Evolutionary conservation across 1,139 yeast genomes (phyloP).

Genomic region (Nadsonia starkeyi-henricii): DNA sequence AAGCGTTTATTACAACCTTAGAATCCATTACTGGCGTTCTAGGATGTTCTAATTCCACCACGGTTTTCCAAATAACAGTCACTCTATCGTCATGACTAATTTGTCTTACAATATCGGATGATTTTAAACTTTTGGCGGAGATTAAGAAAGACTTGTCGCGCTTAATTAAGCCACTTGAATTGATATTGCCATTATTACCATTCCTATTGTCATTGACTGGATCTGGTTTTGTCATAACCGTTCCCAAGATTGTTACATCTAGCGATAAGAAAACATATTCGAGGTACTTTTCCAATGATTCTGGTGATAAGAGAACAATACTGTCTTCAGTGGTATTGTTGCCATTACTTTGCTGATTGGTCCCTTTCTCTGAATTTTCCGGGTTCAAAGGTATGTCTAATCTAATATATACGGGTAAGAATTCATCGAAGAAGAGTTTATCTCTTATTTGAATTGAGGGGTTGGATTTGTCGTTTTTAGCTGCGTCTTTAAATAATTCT

Average conservation of each 20-base stretch:
- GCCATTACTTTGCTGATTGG: not conserved
- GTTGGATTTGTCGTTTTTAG: too few relatives aligned
- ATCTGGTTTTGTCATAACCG: not conserved
- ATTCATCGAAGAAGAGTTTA: not conserved
- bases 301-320: not conserved
- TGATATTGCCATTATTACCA: not conserved
- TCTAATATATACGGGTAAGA: not conserved
- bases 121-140: not conserved
- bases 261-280: not conserved
- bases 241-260: not conserved
- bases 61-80: not conserved
- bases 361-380: too few relatives aligned
- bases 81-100: not conserved
- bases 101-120: not conserved
- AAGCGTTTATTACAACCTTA: not conserved
- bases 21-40: not conserved
- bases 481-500: not conserved
- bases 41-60: not conserved
- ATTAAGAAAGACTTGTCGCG: not conserved
- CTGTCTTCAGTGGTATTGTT: not conserved
- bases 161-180: not conserved
- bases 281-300: not conserved
- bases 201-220: not conserved
- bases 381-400: not conserved
- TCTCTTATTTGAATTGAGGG: not conserved